Evolutionary conservation across 2,329 filamentous ascomycete species (phyloP).

Genomic region (Calonectria ilicicola): DNA sequence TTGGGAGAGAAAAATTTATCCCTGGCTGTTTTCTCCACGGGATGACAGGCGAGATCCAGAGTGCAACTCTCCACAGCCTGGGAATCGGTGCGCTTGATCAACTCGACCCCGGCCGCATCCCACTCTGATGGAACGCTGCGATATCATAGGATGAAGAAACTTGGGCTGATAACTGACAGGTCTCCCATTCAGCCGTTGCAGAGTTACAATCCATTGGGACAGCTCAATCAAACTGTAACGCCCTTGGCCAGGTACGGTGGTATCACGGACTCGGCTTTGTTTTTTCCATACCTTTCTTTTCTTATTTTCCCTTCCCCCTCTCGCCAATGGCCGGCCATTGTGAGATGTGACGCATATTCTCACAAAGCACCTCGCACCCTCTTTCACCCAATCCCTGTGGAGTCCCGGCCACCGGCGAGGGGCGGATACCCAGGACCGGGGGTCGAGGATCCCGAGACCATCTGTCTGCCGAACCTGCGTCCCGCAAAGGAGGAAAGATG

Average conservation of each 20-base stretch:
- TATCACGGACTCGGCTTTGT: background rate
- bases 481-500: background rate
- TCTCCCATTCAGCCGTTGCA: conserved; percentile 1
- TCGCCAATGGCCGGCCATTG: conserved; percentile 13
- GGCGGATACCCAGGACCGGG: conserved; percentile 30
- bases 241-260: conserved; percentile 11
- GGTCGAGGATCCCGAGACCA: conserved; percentile 18
- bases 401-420: conserved; percentile 30
- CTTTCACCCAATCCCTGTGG: conserved; percentile 1
- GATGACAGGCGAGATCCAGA: conserved; percentile 12
- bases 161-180: conserved; percentile 12
- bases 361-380: background rate
- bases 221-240: conserved; percentile 19
- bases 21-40: background rate
- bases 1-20: background rate
- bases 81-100: background rate
- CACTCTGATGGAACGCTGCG: background rate
- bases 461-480: conserved; percentile 20
- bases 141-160: background rate
- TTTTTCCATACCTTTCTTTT: conserved; percentile 11
- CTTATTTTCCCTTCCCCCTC: background rate
- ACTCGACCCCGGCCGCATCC: conserved; percentile 4
- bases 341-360: conserved; percentile 25
- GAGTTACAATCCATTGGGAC: background rate
- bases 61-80: conserved; percentile 13